Evolutionary conservation across 495 filamentous ascomycete genomes (phyloP).

Genomic region (Penicillium cinerascens): DNA sequence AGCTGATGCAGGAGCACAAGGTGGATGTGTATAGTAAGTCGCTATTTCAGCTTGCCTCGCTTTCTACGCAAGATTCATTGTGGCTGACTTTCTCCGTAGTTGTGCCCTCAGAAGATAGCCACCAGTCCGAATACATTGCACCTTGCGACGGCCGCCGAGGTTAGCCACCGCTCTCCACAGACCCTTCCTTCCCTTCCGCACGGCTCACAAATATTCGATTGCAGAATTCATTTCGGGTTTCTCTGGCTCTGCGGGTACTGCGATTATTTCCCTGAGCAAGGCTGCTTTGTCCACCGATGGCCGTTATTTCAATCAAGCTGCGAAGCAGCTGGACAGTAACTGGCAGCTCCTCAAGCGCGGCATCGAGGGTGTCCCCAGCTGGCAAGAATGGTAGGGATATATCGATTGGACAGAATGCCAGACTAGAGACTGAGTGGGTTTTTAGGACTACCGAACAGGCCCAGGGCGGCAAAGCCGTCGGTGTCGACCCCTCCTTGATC

Average conservation of each 20-base stretch:
- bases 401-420: not conserved
- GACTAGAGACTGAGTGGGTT: constrained; percentile 19
- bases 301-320: constrained; percentile 96
- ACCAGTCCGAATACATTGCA: constrained; percentile 97
- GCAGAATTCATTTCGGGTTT: constrained; percentile 88
- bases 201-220: constrained; percentile 9
- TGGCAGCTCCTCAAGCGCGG: constrained; percentile 94
- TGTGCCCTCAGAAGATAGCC: constrained; percentile 94
- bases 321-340: constrained; percentile 86
- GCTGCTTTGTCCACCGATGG: constrained; percentile 94
- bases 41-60: not conserved
- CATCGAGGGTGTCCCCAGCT: constrained; percentile 88
- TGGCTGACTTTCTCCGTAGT: constrained; percentile 52
- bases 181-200: constrained; percentile 13
- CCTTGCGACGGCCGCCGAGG: constrained; percentile 86
- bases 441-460: constrained; percentile 73
- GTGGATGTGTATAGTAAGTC: constrained; percentile 92
- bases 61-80: not conserved
- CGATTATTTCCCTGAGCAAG: constrained; percentile 80
- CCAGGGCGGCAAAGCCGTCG: constrained; percentile 79
- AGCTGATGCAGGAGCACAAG: constrained; percentile 82
- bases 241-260: constrained; percentile 90
- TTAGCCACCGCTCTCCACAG: constrained; percentile 29
- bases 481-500: constrained; percentile 87
- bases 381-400: constrained; percentile 82